Percentiles rank a stretch among this genome's conserved stretches.
Evolutionary conservation across 2,329 filamentous ascomycete genomes (phyloP).

Genomic region (Aspergillus tamarii): DNA sequence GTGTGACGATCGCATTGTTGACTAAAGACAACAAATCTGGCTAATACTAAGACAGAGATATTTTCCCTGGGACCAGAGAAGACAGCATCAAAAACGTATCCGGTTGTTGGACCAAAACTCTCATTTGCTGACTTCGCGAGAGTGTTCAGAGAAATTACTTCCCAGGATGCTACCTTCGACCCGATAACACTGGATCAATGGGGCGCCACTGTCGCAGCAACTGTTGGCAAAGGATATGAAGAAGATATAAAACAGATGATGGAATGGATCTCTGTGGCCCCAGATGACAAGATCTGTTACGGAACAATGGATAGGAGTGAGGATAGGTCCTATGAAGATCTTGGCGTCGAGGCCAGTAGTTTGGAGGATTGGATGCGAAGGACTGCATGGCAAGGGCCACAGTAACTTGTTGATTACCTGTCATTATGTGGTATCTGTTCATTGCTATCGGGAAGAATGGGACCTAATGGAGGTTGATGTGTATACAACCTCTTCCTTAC

Average conservation of each 20-base stretch:
- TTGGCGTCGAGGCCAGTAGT: not conserved
- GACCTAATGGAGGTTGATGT: no score
- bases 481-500: no score
- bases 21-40: not conserved
- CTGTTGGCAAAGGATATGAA: not conserved
- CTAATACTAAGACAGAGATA: not conserved
- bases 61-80: not conserved
- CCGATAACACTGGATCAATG: not conserved
- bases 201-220: not conserved
- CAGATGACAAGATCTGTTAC: not conserved
- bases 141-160: not conserved
- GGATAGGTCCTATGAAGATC: not conserved
- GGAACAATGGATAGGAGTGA: not conserved
- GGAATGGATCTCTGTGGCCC: not conserved
- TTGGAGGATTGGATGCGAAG: not conserved
- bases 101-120: not conserved
- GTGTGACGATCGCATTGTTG: not conserved
- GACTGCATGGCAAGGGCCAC: not conserved
- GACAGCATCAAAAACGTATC: not conserved
- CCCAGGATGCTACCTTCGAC: not conserved
- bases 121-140: not conserved
- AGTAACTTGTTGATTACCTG: not conserved
- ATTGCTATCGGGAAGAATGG: not conserved
- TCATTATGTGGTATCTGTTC: not conserved
- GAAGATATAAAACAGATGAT: not conserved